Evolutionary conservation across 176 grass and related monocot genomes (phyloP), one percentile per base, ranked within the genome.

Genomic region (Rhynchospora breviuscula): DNA sequence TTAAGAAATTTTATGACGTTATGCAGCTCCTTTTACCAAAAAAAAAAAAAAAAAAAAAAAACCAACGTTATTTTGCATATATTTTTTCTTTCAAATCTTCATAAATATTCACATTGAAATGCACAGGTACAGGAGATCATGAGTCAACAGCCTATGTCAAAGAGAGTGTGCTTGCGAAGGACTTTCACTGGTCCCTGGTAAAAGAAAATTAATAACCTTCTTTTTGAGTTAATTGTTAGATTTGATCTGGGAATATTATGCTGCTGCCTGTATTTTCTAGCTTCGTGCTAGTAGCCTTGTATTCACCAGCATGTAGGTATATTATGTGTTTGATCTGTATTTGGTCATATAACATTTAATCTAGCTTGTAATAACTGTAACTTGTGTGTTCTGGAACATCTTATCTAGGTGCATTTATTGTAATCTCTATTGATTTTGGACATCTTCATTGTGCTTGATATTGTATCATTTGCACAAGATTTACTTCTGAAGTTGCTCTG

Each of bases 111-210:
- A 81, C 10, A 81, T 83, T 79, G 70, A 15, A 81, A 23, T 80
- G 5, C 67, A 14, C 89, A 94, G 92, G 85, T 63, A 10, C 15
- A 86, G 21, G 90, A 92, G 88, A 86, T 62, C 64, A 63, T 79
- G 63, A 88, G 21, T n/a, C 40, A 85, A 43, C 87, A 90, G 85
- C 54, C 59, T 67, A 83, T 85, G 7, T 81, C 90, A 12, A 94
- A 94, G 85, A 92, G 89, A 84, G 46, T 92, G 68, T 90, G 90
- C 86, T 75, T 94, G 80, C 82, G 86, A 72, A 94, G 92, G 88
- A 94, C 92, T 26, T 75, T 90, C 19, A 94, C 92, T 6, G 92
- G 92, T 21, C 92, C 92, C 49, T 94, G 90, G 92, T 94, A 90
- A 91, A 79, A 12, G 25, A 48, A 45, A 23, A 67, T 19, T 78